Evolutionary conservation across 257 asterid species (phyloP).

Genomic region (Scutellaria galericulata): DNA sequence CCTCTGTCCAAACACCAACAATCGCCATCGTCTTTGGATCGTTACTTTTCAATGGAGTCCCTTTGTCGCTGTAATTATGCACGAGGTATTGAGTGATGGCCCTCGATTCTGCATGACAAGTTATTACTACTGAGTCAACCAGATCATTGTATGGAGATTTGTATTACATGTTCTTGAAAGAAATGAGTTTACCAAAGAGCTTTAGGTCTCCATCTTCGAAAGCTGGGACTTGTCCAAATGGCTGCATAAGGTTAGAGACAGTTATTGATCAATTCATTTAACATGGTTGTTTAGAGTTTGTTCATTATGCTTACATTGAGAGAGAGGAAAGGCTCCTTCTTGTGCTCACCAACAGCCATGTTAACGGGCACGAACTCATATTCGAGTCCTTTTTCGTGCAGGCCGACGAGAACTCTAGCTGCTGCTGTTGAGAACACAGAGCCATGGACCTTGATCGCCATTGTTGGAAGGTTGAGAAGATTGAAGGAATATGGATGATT

Average conservation of each 20-base stretch:
- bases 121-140: background rate
- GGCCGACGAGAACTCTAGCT: constrained; percentile 47
- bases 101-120: constrained; percentile 66
- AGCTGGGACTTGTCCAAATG: constrained; percentile 57
- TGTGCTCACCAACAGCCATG: constrained; percentile 48
- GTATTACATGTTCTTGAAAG: background rate
- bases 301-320: constrained; percentile 43
- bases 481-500: background rate
- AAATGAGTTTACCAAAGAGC: constrained; percentile 50
- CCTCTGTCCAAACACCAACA: constrained; percentile 59
- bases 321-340: constrained; percentile 46
- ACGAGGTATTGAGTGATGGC: constrained; percentile 59
- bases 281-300: background rate
- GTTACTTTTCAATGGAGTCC: constrained; percentile 41
- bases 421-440: constrained; percentile 41
- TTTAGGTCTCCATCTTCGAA: constrained; percentile 55
- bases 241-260: constrained; percentile 36
- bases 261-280: background rate
- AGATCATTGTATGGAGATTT: background rate
- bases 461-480: background rate
- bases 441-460: constrained; percentile 67
- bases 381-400: constrained; percentile 54
- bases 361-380: constrained; percentile 47
- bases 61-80: constrained; percentile 52
- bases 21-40: constrained; percentile 54